Percentiles rank a stretch among this genome's conserved stretches.
These are phyloP conservation scores for Gymnopilus dilepis DNA, from an alignment of 768 basidiomycete species.

Conservation along the genomic window DNA sequence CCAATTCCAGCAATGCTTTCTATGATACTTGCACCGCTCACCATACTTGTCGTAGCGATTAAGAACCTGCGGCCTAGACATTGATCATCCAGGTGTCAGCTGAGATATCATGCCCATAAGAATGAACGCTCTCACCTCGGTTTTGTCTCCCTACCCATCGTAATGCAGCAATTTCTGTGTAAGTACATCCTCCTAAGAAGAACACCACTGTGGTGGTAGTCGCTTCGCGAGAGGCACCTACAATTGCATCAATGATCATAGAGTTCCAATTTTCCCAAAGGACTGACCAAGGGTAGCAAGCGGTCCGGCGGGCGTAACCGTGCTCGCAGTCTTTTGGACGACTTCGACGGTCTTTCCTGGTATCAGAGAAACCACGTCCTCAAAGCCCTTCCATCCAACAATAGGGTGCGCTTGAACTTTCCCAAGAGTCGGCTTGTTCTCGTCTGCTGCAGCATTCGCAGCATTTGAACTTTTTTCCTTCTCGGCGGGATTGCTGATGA, in stretches of 20 bases:
- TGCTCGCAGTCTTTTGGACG: conserved; percentile 43
- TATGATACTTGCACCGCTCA: conserved; percentile 77
- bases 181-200: conserved; percentile 97
- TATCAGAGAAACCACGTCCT: conserved; percentile 82
- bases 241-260: conserved; percentile 4
- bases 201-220: conserved; percentile 89
- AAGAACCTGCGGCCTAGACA: conserved; percentile 80
- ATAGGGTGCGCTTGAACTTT: conserved; percentile 89
- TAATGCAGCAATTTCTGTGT: conserved; percentile 94
- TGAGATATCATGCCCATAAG: conserved; percentile 9
- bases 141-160: conserved; percentile 91
- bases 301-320: conserved; percentile 21
- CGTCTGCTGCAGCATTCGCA: conserved; percentile 42
- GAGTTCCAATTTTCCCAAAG: background rate
- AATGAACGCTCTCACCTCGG: conserved; percentile 55
- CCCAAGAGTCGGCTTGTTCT: conserved; percentile 41
- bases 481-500: conserved; percentile 80
- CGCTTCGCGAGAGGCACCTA: conserved; percentile 42
- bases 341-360: conserved; percentile 90
- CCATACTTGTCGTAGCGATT: conserved; percentile 90
- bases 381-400: conserved; percentile 97
- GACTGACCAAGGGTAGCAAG: conserved; percentile 21
- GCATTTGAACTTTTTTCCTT: conserved; percentile 50
- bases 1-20: conserved; percentile 61
- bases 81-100: conserved; percentile 23